These are phyloP conservation scores for Acacia melanoxylon DNA, from an alignment of 306 rosid genomes.

Conservation along the genomic window DNA sequence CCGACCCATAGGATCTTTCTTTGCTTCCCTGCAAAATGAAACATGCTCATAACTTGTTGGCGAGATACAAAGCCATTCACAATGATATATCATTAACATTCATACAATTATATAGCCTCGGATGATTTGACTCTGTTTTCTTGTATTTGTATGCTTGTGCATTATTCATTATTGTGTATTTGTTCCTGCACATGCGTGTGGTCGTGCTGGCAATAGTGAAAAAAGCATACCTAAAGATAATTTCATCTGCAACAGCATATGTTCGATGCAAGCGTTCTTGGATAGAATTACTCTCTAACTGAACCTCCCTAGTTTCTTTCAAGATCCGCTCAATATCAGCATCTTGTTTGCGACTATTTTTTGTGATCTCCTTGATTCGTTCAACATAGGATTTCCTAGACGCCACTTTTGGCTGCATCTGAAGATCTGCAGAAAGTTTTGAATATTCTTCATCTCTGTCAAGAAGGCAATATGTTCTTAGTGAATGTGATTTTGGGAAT, in stretches of 20 bases:
- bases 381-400: slow-evolving; percentile 77
- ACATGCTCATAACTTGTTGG: slow-evolving; percentile 10
- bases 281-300: slow-evolving; percentile 80
- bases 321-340: slow-evolving; percentile 76
- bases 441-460: slow-evolving; percentile 47
- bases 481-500: slow-evolving; percentile 5
- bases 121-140: neutral
- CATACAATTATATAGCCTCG: neutral
- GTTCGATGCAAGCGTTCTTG: slow-evolving; percentile 88
- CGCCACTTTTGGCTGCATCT: slow-evolving; percentile 37
- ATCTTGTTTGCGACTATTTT: slow-evolving; percentile 84
- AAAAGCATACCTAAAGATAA: slow-evolving; percentile 70
- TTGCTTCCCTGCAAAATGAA: slow-evolving; percentile 70
- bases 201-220: slow-evolving; percentile 3
- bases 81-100: neutral
- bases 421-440: slow-evolving; percentile 40
- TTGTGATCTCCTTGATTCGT: slow-evolving; percentile 77
- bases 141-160: neutral
- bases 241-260: slow-evolving; percentile 77
- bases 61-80: neutral
- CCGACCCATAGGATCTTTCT: slow-evolving; percentile 67
- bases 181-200: neutral
- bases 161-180: slow-evolving; percentile 12
- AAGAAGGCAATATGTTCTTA: slow-evolving; percentile 10
- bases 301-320: slow-evolving; percentile 87